Conservation (phyloP, 371 early-diverging fungal genomes). For the Apophysomyces elegans region DNA sequence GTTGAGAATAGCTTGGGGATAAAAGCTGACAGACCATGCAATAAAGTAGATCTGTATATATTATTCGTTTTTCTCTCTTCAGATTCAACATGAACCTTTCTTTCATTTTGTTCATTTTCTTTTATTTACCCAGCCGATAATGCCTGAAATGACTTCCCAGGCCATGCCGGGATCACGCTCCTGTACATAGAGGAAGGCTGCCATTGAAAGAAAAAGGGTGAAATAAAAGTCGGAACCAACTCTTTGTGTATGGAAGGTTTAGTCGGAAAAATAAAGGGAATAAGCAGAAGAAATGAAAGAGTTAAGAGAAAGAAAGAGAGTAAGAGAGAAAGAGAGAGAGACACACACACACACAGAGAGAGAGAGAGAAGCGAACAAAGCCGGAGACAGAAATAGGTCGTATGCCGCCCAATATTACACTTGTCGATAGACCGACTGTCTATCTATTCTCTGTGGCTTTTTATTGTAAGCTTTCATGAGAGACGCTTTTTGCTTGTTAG, state of each 20-base stretch:
- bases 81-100: no score
- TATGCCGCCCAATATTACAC: neutral
- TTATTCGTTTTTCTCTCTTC: neutral
- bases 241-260: neutral
- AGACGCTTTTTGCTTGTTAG: constrained; percentile 45
- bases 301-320: constrained; percentile 1
- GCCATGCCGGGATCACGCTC: constrained; percentile 11
- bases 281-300: neutral
- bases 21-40: constrained; percentile 52
- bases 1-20: constrained; percentile 45
- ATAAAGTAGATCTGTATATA: constrained; percentile 39
- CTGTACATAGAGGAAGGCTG: constrained; percentile 3
- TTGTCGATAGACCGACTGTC: no score
- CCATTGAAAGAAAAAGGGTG: neutral
- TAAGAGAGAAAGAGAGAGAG: neutral
- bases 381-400: constrained; percentile 6
- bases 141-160: constrained; percentile 34
- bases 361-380: neutral
- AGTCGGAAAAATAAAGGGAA: neutral
- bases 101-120: neutral
- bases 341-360: neutral
- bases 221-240: constrained; percentile 7
- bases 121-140: constrained; percentile 47
- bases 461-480: constrained; percentile 11
- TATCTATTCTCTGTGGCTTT: neutral